Evolutionary conservation across 2,329 filamentous ascomycete species (phyloP).

Genomic region (Claviceps quebecensis): DNA sequence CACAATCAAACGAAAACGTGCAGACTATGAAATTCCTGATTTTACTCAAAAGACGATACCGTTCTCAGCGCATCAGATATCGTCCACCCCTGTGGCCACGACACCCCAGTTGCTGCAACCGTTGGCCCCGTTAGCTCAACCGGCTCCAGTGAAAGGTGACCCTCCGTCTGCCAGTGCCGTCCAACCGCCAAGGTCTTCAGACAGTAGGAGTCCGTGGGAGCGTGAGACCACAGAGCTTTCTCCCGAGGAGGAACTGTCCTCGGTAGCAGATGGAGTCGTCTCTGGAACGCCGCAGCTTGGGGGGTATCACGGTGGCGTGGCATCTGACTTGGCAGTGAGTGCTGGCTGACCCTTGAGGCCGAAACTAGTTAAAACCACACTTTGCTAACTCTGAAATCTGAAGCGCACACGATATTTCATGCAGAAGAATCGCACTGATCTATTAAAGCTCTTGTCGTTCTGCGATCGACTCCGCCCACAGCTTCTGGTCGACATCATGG

Average conservation of each 20-base stretch:
- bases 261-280: conserved; percentile 17
- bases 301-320: conserved; percentile 22
- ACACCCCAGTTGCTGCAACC: neutral
- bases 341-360: too few species aligned
- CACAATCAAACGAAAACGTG: conserved; percentile 17
- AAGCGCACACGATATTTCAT: conserved; percentile 27
- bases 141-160: neutral
- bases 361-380: neutral
- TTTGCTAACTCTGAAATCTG: neutral
- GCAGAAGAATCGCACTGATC: conserved; percentile 21
- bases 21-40: conserved; percentile 11
- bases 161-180: neutral
- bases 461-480: conserved; percentile 27
- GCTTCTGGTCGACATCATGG: conserved; percentile 26
- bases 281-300: conserved; percentile 24
- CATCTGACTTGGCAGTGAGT: conserved; percentile 22
- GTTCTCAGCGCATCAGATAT: conserved; percentile 11
- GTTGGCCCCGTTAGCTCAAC: neutral
- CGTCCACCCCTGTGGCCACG: neutral
- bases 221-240: conserved; percentile 14
- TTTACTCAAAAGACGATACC: conserved; percentile 20
- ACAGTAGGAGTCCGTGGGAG: conserved; percentile 5
- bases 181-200: neutral
- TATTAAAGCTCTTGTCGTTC: conserved; percentile 26
- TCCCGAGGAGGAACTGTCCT: conserved; percentile 18